Conservation (phyloP, 1,284 basidiomycete species). For the Puccinia triticina region DNA sequence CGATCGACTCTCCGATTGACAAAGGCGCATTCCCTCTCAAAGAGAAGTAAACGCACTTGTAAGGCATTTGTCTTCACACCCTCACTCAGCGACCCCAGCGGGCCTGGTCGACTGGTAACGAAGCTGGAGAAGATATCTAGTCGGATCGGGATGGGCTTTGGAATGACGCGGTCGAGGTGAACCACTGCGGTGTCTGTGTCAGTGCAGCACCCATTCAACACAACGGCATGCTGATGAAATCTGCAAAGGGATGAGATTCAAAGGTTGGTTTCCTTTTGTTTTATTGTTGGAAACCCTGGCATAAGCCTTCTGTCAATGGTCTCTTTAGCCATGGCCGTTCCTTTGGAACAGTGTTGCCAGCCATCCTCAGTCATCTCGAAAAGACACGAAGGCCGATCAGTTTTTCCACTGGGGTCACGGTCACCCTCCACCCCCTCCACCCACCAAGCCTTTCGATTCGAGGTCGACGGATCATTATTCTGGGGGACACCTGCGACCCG, state of each 20-base stretch:
- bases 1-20: conserved; percentile 75
- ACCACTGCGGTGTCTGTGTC: conserved; percentile 66
- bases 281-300: neutral
- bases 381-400: conserved; percentile 70
- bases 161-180: conserved; percentile 65
- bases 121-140: conserved; percentile 71
- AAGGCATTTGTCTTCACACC: conserved; percentile 61
- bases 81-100: conserved; percentile 63
- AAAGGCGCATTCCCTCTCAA: conserved; percentile 68
- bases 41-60: conserved; percentile 82
- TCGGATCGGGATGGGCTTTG: conserved; percentile 73
- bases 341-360: conserved; percentile 61
- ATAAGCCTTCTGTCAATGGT: neutral
- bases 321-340: neutral
- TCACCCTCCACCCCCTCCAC: no score
- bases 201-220: conserved; percentile 79
- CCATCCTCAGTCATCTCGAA: conserved; percentile 68
- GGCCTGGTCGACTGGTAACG: conserved; percentile 65
- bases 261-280: neutral
- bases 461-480: conserved; percentile 74
- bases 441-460: conserved; percentile 69
- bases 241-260: conserved; percentile 53
- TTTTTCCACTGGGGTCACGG: conserved; percentile 77
- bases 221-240: conserved; percentile 64
- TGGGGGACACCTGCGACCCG: conserved; percentile 76